These are phyloP conservation scores for Corymbia calophylla DNA, from an alignment of 441 rosid genomes.

Conservation along the genomic window DNA sequence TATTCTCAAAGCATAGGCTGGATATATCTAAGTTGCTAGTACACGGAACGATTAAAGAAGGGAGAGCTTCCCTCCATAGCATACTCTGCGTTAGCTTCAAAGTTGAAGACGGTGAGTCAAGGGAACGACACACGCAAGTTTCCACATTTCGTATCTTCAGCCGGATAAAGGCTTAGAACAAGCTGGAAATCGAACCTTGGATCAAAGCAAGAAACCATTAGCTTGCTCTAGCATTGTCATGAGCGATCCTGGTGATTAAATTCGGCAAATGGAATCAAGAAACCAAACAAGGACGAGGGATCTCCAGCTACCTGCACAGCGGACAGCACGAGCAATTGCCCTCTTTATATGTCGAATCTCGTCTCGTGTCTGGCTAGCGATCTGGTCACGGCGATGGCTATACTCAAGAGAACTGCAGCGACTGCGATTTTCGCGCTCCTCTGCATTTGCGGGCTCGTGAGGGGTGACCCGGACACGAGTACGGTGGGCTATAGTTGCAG, in stretches of 20 bases:
- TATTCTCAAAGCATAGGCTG: neutral
- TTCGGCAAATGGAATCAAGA: neutral
- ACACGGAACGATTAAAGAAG: neutral
- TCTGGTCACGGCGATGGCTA: neutral
- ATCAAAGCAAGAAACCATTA: neutral
- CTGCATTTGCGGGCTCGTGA: neutral
- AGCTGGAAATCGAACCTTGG: neutral
- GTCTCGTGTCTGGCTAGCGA: neutral
- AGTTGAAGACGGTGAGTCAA: neutral
- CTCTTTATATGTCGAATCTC: neutral
- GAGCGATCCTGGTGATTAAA: neutral
- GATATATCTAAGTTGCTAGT: neutral
- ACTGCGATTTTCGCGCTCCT: neutral
- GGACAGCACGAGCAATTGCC: neutral
- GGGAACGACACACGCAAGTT: neutral
- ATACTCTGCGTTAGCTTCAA: neutral
- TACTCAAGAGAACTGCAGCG: neutral
- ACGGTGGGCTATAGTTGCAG: neutral
- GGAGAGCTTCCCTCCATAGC: neutral
- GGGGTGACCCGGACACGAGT: neutral
- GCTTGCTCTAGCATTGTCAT: neutral
- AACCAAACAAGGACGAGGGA: neutral
- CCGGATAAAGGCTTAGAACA: neutral
- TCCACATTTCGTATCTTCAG: neutral
- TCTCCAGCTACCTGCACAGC: neutral